These are phyloP conservation scores for Piper longum DNA, from an alignment of 164 flowering plant genomes.

Conservation along the genomic window DNA sequence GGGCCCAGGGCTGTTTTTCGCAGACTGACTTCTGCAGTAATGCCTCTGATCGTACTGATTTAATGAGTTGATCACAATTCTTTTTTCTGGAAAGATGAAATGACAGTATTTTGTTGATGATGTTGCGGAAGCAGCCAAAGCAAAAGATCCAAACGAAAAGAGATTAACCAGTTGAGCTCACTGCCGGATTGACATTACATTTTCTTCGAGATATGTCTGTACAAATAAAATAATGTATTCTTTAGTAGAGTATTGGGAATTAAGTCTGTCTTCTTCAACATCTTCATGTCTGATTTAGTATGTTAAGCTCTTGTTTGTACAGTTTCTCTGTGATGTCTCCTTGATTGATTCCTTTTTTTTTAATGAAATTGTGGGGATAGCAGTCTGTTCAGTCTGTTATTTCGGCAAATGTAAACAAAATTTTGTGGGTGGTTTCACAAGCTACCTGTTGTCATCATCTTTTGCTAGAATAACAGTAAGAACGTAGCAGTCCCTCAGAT, in stretches of 20 bases:
- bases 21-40: background rate
- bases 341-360: background rate
- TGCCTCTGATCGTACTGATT: background rate
- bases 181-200: background rate
- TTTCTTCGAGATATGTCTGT: background rate
- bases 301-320: background rate
- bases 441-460: background rate
- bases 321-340: no score
- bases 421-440: background rate
- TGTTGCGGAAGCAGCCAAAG: background rate
- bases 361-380: background rate
- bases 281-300: no score
- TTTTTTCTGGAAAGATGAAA: background rate
- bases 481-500: background rate
- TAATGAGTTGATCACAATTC: background rate
- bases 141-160: background rate
- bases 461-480: background rate
- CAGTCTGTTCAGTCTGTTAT: background rate
- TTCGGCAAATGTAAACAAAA: background rate
- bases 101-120: background rate
- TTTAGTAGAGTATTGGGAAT: no score
- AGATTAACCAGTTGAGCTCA: background rate
- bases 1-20: conserved; percentile 1
- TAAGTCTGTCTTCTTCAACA: background rate
- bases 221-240: background rate